A percentile compares a stretch with the other conserved stretches of the same genome.
These are phyloP conservation scores for Chrysochromulina tobinii DNA, from an alignment of 78 protist genomes.

Conservation along the genomic window DNA sequence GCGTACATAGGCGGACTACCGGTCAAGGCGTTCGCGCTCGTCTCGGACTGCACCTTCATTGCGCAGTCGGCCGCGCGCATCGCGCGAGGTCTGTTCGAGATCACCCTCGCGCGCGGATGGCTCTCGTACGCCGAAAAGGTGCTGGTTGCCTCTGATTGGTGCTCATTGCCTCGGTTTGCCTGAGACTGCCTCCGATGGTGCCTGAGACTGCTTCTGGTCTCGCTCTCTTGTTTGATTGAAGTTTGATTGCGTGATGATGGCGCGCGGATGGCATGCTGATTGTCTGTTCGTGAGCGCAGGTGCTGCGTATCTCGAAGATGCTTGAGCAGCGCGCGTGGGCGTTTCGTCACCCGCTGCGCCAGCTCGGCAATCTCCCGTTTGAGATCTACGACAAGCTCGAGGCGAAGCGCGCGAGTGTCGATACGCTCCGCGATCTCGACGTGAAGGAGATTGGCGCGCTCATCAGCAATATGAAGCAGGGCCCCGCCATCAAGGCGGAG, in stretches of 20 bases:
- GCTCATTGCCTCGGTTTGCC: too few relatives aligned
- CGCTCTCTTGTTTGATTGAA: too few relatives aligned
- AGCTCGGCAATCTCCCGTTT: conserved; percentile 62
- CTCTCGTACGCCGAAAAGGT: conserved; percentile 59
- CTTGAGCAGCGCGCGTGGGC: conserved; percentile 86
- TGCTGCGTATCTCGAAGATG: conserved; percentile 21
- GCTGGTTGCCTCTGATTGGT: conserved; percentile 11
- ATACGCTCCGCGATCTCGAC: conserved; percentile 75
- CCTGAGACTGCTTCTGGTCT: too few relatives aligned
- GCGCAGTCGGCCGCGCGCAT: conserved; percentile 50
- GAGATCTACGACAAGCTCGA: conserved; percentile 66
- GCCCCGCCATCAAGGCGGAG: conserved; percentile 34
- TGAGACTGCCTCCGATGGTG: too few relatives aligned
- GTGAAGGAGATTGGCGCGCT: conserved; percentile 75
- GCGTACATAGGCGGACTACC: conserved; percentile 70
- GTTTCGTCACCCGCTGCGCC: conserved; percentile 77
- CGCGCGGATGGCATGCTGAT: not conserved
- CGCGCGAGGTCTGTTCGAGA: conserved; percentile 94
- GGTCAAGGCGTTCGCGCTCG: conserved; percentile 75
- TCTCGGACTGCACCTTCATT: conserved; percentile 63
- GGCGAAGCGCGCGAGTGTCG: conserved; percentile 41
- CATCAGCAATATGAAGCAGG: conserved; percentile 58
- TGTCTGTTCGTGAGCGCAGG: not conserved
- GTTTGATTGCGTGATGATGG: not conserved
- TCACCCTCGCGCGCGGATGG: conserved; percentile 72